Evolutionary conservation across 2,329 filamentous ascomycete species (phyloP), one percentile per base, ranked within the genome.

Genomic region (Pezizomycotina sp.): DNA sequence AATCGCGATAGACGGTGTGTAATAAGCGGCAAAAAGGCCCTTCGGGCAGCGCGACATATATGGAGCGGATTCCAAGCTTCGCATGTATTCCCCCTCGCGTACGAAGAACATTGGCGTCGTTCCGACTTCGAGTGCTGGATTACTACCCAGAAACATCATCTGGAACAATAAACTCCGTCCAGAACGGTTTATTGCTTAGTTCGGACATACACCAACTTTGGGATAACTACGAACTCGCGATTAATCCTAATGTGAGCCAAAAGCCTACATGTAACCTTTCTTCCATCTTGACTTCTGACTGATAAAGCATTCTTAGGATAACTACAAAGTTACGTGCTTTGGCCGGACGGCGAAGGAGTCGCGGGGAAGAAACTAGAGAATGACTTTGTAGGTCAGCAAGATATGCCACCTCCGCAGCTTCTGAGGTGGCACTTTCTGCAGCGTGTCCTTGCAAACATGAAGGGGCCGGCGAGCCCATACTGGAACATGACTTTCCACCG

Each of bases 101-200:
- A 49, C 22, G 48, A 53, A 38, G 6, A 21, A 3, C 24, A 47
- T 12, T 53, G 50, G 49, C 41, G 26, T 2, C 24, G 38, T 4
- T 9, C 39, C 4, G 41, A 44, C 32, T 50, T 37, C 31, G 19
- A 36, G 16, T 30, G 33, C 12, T 50, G 42, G 31, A 36, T 45
- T 13, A 47, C 38, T 7, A 43, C 27, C 32, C 7, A 23, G 6
- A 23, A 7, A 27, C 26, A 23, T 25, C 36, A 38, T 42, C 39
- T 6, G 34, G 34, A 12, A 34, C 20, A 2, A 52, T 53, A 7
- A 47, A 53, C 32, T 53, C 49, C 6, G 29, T 48, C 6, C 50
- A 53, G 29, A 54, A 53, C 42, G 53, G 53, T 5, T 18, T 55
- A 10, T 45, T 54, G 6, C 41, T 54, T 2, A 27, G 13, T 3